Percentiles rank a stretch among this genome's conserved stretches.
These are phyloP conservation scores for Chytriomyces confervae DNA, from an alignment of 192 early-diverging fungal genomes.

Conservation along the genomic window DNA sequence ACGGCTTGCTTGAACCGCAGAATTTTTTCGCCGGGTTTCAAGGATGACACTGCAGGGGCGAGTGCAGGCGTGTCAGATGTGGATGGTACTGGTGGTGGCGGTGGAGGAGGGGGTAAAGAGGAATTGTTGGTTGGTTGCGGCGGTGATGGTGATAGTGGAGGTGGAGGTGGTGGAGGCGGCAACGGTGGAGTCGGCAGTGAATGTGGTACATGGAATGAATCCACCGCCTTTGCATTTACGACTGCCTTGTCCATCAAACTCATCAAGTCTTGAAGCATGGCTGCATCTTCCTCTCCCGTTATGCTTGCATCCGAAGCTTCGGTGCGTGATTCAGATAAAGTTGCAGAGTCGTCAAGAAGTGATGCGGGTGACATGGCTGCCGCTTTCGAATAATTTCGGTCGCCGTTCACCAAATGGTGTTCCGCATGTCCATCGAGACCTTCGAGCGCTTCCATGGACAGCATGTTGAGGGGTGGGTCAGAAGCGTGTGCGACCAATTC, in stretches of 20 bases:
- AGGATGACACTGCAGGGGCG: not conserved
- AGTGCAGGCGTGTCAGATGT: not conserved
- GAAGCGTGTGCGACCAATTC: not conserved
- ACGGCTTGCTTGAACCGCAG: constrained; percentile 13
- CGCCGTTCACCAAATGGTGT: too few relatives aligned
- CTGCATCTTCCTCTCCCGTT: not conserved
- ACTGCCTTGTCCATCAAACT: constrained; percentile 19
- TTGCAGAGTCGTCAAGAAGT: not conserved
- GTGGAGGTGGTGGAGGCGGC: not conserved
- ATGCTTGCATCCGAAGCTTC: not conserved
- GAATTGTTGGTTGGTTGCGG: not conserved
- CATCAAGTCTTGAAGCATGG: constrained; percentile 2
- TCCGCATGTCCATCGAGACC: not conserved
- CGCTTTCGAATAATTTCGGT: not conserved
- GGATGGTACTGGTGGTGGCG: constrained; percentile 1
- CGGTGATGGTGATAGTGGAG: not conserved
- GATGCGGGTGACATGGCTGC: not conserved
- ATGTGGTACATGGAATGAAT: too few relatives aligned
- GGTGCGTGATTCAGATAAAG: not conserved
- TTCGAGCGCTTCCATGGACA: not conserved
- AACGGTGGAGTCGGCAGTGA: not conserved
- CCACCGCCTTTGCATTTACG: not conserved
- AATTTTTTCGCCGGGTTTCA: constrained; percentile 2
- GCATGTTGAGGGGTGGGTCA: not conserved
- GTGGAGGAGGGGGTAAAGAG: constrained; percentile 1